Evolutionary conservation across 2,329 filamentous ascomycete genomes (phyloP).

Genomic region (Stenocarpella maydis): DNA sequence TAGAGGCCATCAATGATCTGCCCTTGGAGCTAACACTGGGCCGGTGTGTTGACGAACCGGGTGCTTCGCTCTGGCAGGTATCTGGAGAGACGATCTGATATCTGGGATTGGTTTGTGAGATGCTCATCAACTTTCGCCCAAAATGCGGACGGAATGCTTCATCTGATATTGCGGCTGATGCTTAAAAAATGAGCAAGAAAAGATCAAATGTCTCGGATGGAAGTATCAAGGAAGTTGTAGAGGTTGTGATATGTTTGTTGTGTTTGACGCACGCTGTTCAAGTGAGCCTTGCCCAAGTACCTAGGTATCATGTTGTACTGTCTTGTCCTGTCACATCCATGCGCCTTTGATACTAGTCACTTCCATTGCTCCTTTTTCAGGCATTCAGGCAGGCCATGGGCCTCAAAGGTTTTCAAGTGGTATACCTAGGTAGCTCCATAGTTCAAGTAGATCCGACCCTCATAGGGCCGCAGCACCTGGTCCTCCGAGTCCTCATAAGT

Average conservation of each 20-base stretch:
- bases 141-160: not conserved
- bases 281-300: no score
- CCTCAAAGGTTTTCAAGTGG: not conserved
- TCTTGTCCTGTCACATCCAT: not conserved
- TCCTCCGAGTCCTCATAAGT: not conserved
- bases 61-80: no score
- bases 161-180: not conserved
- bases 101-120: not conserved
- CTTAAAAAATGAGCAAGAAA: no score
- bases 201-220: not conserved
- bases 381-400: no score
- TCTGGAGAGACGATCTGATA: not conserved
- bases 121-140: not conserved
- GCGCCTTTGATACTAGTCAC: not conserved
- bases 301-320: not conserved
- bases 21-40: not conserved
- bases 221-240: not conserved
- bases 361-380: not conserved
- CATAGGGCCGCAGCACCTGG: not conserved
- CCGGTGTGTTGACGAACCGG: no score
- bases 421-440: not conserved
- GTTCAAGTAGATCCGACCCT: slow-evolving; percentile 5
- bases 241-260: not conserved
- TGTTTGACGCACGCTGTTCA: not conserved
- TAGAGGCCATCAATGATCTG: not conserved